phyloP scores from a whole-genome alignment of 257 asterid species.

The Solanum lycopersicoides region DNA sequence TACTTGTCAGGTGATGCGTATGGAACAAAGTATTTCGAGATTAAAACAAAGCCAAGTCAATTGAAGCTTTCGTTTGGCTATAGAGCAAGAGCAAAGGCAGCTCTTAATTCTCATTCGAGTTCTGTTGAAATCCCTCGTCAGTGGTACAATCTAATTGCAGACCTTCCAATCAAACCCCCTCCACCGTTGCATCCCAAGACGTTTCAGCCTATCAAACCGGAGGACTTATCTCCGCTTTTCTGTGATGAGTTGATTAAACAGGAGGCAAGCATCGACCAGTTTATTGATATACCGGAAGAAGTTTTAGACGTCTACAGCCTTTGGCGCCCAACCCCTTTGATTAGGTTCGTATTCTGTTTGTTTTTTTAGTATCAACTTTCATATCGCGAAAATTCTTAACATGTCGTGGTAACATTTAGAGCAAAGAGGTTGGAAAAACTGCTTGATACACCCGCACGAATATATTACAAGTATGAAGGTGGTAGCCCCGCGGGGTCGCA shows the following conservation, averaged over 20 bases:
- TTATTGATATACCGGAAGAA: slow-evolving; percentile 75
- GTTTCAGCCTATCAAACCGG: slow-evolving; percentile 56
- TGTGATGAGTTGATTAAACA: slow-evolving; percentile 78
- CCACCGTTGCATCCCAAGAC: slow-evolving; percentile 76
- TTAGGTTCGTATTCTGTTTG: slow-evolving; percentile 45
- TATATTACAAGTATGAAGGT: slow-evolving; percentile 93
- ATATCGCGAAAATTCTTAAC: background rate
- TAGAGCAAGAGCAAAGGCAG: slow-evolving; percentile 14
- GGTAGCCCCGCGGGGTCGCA: slow-evolving; percentile 97
- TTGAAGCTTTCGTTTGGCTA: slow-evolving; percentile 19
- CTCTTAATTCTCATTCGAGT: slow-evolving; percentile 9
- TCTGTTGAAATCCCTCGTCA: slow-evolving; percentile 48
- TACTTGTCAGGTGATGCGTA: slow-evolving; percentile 18
- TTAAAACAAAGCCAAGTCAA: slow-evolving; percentile 12
- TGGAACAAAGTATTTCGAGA: slow-evolving; percentile 7
- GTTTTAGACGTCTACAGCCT: slow-evolving; percentile 71
- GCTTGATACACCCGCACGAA: slow-evolving; percentile 83
- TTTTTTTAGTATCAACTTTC: background rate
- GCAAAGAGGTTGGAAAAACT: slow-evolving; percentile 91
- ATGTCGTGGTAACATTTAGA: slow-evolving; percentile 20
- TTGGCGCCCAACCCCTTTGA: slow-evolving; percentile 97
- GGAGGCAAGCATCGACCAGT: slow-evolving; percentile 46
- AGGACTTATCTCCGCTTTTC: slow-evolving; percentile 67
- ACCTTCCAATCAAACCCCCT: slow-evolving; percentile 81
- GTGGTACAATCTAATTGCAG: slow-evolving; percentile 80